These are phyloP conservation scores for Naganishia sp. DNA, from an alignment of 1,284 basidiomycete genomes.

Conservation along the genomic window DNA sequence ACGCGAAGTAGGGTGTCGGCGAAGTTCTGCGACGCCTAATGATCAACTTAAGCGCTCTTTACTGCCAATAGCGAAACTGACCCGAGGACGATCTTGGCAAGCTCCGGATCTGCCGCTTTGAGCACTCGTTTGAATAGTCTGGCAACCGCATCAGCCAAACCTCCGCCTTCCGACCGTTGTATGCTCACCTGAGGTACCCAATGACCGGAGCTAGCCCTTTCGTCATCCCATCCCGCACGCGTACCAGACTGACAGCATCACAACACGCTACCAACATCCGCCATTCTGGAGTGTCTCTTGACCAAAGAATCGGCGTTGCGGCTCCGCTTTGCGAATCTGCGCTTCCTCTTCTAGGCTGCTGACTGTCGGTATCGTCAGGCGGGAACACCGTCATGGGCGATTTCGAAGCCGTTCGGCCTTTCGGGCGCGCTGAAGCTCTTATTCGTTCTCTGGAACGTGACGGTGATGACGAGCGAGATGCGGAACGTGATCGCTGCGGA, in stretches of 20 bases:
- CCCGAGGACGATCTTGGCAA: slow-evolving; percentile 68
- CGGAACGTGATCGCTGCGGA: slow-evolving; percentile 19
- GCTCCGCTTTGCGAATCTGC: neutral
- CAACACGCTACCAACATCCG: slow-evolving; percentile 65
- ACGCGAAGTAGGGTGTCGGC: slow-evolving; percentile 78
- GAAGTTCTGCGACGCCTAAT: slow-evolving; percentile 55
- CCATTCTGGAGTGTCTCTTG: slow-evolving; percentile 56
- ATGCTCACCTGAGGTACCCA: slow-evolving; percentile 70
- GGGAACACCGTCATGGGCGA: slow-evolving; percentile 31
- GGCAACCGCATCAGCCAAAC: slow-evolving; percentile 11
- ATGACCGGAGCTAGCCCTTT: slow-evolving; percentile 77
- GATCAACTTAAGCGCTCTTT: neutral
- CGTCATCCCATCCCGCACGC: slow-evolving; percentile 88
- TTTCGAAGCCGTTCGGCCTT: slow-evolving; percentile 32
- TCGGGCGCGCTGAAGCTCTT: slow-evolving; percentile 41
- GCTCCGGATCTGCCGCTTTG: slow-evolving; percentile 68
- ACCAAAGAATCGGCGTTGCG: neutral
- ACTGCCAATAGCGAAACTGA: slow-evolving; percentile 46
- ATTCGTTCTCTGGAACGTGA: slow-evolving; percentile 39
- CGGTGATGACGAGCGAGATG: slow-evolving; percentile 22
- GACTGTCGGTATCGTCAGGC: neutral
- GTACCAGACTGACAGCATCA: slow-evolving; percentile 64
- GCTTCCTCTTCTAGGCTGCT: neutral
- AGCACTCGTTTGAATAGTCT: slow-evolving; percentile 72
- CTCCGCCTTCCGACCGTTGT: neutral